phyloP scores from a whole-genome alignment of 2,329 filamentous ascomycete genomes.

The Penicillium sp. region DNA sequence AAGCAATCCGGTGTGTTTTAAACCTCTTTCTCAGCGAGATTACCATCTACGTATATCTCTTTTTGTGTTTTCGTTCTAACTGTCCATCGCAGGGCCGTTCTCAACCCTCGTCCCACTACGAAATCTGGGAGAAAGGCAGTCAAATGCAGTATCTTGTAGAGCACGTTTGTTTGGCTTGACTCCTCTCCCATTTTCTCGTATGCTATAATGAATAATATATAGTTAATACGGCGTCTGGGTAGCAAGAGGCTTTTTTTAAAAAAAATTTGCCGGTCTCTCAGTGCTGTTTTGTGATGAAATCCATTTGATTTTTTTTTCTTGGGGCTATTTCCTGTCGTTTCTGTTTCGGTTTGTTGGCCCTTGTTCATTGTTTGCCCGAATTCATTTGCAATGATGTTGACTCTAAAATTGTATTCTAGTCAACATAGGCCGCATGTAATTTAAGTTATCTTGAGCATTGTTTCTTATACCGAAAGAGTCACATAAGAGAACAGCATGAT shows the following conservation, averaged over 20 bases:
- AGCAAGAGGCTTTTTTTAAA: slow-evolving; percentile 25
- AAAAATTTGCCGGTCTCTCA: slow-evolving; percentile 14
- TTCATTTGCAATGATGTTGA: slow-evolving; percentile 10
- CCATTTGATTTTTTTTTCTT: slow-evolving; percentile 28
- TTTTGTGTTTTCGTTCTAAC: background rate
- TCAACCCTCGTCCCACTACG: slow-evolving; percentile 48
- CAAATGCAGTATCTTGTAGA: slow-evolving; percentile 49
- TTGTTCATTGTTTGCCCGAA: slow-evolving; percentile 3
- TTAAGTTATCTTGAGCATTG: background rate
- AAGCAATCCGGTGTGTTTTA: slow-evolving; percentile 82
- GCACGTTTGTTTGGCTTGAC: slow-evolving; percentile 15
- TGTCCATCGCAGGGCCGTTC: slow-evolving; percentile 41
- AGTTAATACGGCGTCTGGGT: slow-evolving; percentile 41
- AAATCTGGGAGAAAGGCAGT: slow-evolving; percentile 42
- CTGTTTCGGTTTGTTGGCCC: slow-evolving; percentile 13
- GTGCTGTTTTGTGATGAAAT: slow-evolving; percentile 27
- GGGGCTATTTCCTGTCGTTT: slow-evolving; percentile 11
- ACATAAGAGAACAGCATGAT: slow-evolving; percentile 9
- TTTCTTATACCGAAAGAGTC: background rate
- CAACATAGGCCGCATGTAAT: background rate
- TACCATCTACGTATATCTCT: background rate
- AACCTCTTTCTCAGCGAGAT: background rate
- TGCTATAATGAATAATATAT: slow-evolving; percentile 39
- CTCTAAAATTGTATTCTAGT: background rate
- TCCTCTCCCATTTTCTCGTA: slow-evolving; percentile 23